These are phyloP conservation scores for Trypanosoma lewisi DNA, from an alignment of 208 protist genomes.

Conservation along the genomic window DNA sequence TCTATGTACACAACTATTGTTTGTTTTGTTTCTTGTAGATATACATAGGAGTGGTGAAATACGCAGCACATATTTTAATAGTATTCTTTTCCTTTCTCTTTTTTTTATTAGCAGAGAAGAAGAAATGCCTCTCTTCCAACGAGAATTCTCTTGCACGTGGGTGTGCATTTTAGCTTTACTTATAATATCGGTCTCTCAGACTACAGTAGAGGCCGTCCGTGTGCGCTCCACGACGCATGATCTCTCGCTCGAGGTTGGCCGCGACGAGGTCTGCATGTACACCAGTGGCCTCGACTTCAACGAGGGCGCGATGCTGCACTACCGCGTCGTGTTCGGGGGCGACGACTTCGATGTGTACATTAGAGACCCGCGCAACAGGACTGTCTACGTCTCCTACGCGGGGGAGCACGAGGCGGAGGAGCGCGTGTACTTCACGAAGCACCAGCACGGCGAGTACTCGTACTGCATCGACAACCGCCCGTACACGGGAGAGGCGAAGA, in stretches of 20 bases:
- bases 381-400: constrained; percentile 70
- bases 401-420: constrained; percentile 72
- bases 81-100: neutral
- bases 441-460: constrained; percentile 50
- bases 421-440: constrained; percentile 79
- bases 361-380: constrained; percentile 49
- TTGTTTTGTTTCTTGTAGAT: neutral
- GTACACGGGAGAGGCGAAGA: constrained; percentile 50
- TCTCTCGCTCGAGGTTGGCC: constrained; percentile 57
- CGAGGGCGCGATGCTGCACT: constrained; percentile 74
- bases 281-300: constrained; percentile 48
- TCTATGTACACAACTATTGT: too few species aligned
- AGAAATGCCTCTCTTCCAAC: neutral
- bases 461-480: constrained; percentile 81
- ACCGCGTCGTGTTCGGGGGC: constrained; percentile 58
- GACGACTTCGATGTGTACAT: constrained; percentile 78
- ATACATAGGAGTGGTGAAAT: neutral
- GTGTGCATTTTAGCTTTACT: neutral
- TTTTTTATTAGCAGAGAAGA: neutral
- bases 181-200: neutral
- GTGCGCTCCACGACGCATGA: constrained; percentile 51
- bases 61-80: too few species aligned
- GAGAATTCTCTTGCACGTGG: neutral
- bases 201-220: constrained; percentile 28
- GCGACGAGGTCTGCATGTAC: constrained; percentile 77